Evolutionary conservation across 768 basidiomycete species (phyloP).

Genomic region (Tulasnella sp.): DNA sequence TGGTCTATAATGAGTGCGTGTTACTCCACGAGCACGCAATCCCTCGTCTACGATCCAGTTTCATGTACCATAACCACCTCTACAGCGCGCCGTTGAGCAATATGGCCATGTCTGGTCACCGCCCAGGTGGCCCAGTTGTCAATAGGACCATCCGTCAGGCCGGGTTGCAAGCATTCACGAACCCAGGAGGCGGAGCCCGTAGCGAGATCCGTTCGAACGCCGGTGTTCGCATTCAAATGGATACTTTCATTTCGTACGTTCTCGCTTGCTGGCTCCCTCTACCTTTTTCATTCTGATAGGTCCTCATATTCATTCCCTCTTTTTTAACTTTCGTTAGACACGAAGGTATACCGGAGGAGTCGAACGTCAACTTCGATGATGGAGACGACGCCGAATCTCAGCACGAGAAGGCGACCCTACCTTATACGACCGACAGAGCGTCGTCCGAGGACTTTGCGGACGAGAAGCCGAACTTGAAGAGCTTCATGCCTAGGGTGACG

Average conservation of each 20-base stretch:
- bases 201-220: not conserved
- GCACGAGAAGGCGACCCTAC: too few relatives aligned
- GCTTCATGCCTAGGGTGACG: too few relatives aligned
- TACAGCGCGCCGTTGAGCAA: not conserved
- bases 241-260: constrained; percentile 8
- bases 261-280: not conserved
- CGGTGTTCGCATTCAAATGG: constrained; percentile 9
- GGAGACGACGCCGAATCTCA: too few relatives aligned
- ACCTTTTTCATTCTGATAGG: too few relatives aligned
- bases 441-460: too few relatives aligned
- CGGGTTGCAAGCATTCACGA: not conserved
- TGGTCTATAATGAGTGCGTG: not conserved
- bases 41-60: not conserved
- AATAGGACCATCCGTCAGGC: too few relatives aligned
- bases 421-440: too few relatives aligned
- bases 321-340: too few relatives aligned
- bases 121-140: not conserved
- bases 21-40: not conserved
- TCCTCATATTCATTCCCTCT: too few relatives aligned
- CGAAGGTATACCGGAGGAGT: too few relatives aligned
- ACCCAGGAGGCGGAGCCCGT: not conserved
- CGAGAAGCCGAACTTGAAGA: too few relatives aligned
- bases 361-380: too few relatives aligned
- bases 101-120: not conserved
- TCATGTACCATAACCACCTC: not conserved